A percentile compares a stretch with the other conserved stretches of the same genome.
phyloP scores from a whole-genome alignment of 805 yeast genomes.

The Kluyveromyces dobzhanskii region DNA sequence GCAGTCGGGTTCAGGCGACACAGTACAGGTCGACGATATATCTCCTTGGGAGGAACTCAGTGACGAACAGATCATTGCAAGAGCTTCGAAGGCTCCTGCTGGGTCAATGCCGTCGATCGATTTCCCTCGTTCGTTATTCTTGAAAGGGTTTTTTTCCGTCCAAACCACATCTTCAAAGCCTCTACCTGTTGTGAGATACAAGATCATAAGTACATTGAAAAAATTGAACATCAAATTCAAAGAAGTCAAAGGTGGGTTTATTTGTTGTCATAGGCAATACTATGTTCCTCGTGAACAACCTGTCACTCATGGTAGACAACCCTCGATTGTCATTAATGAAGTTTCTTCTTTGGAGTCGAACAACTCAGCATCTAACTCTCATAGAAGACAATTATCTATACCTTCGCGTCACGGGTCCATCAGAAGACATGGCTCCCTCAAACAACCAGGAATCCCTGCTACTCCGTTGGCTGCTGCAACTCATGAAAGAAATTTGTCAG shows the following conservation, averaged over 20 bases:
- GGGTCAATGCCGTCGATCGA: constrained; percentile 92
- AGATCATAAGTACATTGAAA: constrained; percentile 67
- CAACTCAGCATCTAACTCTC: constrained; percentile 11
- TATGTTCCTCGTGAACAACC: constrained; percentile 4
- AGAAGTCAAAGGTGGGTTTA: constrained; percentile 91
- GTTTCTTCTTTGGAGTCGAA: constrained; percentile 8
- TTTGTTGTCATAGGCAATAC: constrained; percentile 54
- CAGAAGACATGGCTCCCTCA: constrained; percentile 29
- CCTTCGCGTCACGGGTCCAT: constrained; percentile 30
- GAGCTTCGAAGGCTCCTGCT: constrained; percentile 51
- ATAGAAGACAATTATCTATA: constrained; percentile 16
- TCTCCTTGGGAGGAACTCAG: constrained; percentile 26
- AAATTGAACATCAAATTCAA: constrained; percentile 71
- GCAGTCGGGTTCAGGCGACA: constrained; percentile 36
- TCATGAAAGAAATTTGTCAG: constrained; percentile 22
- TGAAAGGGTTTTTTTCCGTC: constrained; percentile 89
- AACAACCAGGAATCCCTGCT: constrained; percentile 38
- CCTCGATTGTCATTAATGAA: constrained; percentile 7
- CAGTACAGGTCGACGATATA: constrained; percentile 15
- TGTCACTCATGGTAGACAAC: constrained; percentile 6
- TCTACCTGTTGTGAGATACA: constrained; percentile 77
- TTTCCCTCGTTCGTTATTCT: constrained; percentile 80
- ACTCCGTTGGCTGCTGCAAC: constrained; percentile 44
- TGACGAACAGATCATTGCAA: constrained; percentile 41
- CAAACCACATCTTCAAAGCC: constrained; percentile 94